These are phyloP conservation scores for Pseudogymnoascus sp. DNA, from an alignment of 2,329 filamentous ascomycete species.

Conservation along the genomic window DNA sequence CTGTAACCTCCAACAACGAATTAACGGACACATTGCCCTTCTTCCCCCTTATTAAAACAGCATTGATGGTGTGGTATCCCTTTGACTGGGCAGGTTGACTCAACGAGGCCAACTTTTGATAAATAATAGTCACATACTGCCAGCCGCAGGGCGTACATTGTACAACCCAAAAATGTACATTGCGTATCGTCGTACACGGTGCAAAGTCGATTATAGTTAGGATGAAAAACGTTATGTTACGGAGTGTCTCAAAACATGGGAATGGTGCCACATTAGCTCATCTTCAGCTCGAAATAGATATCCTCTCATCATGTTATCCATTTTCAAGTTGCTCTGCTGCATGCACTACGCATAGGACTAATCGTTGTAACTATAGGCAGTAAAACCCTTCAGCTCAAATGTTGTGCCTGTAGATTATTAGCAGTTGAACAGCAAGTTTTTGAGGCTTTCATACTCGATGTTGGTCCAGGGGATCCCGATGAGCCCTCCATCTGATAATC, in stretches of 20 bases:
- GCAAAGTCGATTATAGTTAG: not conserved
- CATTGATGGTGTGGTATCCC: no score
- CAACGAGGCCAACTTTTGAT: not conserved
- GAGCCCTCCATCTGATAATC: constrained; percentile 19
- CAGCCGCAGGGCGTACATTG: not conserved
- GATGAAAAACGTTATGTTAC: not conserved
- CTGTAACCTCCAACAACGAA: not conserved
- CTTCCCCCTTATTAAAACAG: no score
- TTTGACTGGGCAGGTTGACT: no score
- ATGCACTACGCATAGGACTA: not conserved
- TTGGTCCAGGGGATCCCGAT: constrained; percentile 17
- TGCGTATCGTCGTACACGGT: not conserved
- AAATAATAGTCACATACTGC: not conserved
- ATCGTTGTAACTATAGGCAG: constrained; percentile 13
- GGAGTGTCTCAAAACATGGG: not conserved
- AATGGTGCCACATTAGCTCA: not conserved
- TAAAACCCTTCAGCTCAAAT: constrained; percentile 12
- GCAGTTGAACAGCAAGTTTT: not conserved
- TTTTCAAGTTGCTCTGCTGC: not conserved
- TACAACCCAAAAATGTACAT: not conserved
- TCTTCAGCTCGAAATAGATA: not conserved
- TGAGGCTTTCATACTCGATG: constrained; percentile 1
- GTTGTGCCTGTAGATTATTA: constrained; percentile 9
- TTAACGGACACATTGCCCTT: not conserved
- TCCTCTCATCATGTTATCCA: not conserved